These are phyloP conservation scores for Pleomassaria siparia DNA, from an alignment of 2,329 filamentous ascomycete species.

Conservation along the genomic window DNA sequence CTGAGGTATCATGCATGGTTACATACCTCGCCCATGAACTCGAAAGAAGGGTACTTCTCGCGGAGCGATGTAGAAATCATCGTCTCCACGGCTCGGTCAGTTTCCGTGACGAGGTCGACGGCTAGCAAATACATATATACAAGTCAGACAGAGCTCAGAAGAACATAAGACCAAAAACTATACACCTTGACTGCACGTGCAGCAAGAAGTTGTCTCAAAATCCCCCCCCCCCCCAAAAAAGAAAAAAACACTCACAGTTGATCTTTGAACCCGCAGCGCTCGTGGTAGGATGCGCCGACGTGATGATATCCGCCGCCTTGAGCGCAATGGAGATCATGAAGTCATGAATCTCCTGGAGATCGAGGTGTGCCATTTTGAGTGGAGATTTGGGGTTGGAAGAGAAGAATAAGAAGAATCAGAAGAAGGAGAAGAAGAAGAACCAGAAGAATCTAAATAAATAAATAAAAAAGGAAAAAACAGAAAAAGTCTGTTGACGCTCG, in stretches of 20 bases:
- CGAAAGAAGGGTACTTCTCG: conserved; percentile 55
- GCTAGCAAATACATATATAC: conserved; percentile 37
- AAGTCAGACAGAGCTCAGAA: no score
- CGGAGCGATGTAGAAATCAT: conserved; percentile 56
- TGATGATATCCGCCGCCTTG: conserved; percentile 50
- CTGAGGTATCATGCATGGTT: background rate
- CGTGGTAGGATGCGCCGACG: conserved; percentile 47
- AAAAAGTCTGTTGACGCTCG: no score
- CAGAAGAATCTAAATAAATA: no score
- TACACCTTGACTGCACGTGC: no score
- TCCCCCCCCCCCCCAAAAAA: no score
- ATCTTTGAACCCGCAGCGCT: conserved; percentile 49
- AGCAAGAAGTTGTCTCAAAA: no score
- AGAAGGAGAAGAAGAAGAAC: no score
- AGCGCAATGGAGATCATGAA: conserved; percentile 50
- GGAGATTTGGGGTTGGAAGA: no score
- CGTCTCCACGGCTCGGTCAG: conserved; percentile 62
- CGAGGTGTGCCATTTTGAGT: conserved; percentile 38
- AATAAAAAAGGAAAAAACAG: no score
- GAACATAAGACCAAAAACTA: no score
- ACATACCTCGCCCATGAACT: conserved; percentile 45
- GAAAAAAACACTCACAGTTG: conserved; percentile 43
- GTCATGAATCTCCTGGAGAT: conserved; percentile 53
- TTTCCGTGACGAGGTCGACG: conserved; percentile 65
- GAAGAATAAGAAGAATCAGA: no score